Evolutionary conservation across 2,329 filamentous ascomycete genomes (phyloP), one percentile per base, ranked within the genome.

Genomic region (Herpotrichia juniperi): DNA sequence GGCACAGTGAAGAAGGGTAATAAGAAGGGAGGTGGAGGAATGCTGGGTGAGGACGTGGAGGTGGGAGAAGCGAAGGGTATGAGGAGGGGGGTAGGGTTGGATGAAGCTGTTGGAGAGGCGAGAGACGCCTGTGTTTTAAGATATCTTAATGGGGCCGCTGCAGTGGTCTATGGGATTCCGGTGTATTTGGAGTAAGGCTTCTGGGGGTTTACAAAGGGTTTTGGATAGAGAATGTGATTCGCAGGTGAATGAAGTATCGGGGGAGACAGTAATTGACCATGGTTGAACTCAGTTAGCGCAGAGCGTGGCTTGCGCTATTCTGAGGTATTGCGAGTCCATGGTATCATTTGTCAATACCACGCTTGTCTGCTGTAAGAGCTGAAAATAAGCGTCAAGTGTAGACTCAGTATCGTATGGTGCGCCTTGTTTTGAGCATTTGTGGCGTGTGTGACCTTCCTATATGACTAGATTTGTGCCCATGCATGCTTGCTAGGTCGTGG

Each of bases 131-230:
- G 94, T 76, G 86, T 90, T 62, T 84, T 99, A 76, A 85, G 85
- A 70, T 97, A 96, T 78, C 78, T 99, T 62, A 99, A 96, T 65
- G 94, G 92, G 0, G 94, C 93, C 10, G 92, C 93, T 31, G 91
- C 94, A 21, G 93, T 94, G 59, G 88, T 97, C 47, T 99, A 97
- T 78, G 94, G 94, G 14, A 88, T 99, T 69, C 94, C 94, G 25
- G 91, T 96, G 57, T 97, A 92, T 75, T 80, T 96, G 54, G 75
- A 74, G 35, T 72, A 67, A n/a, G n/a, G n/a, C n/a, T n/a, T n/a
- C n/a, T n/a, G n/a, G n/a, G n/a, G n/a, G n/a, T n/a, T n/a, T n/a
- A n/a, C n/a, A n/a, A n/a, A n/a, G n/a, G n/a, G n/a, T n/a, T n/a
- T n/a, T n/a, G n/a, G n/a, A n/a, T n/a, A n/a, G n/a, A n/a, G n/a